A percentile compares a stretch with the other conserved stretches of the same genome.
Conservation (phyloP, 495 filamentous ascomycete species). For the Tuber indicum region DNA sequence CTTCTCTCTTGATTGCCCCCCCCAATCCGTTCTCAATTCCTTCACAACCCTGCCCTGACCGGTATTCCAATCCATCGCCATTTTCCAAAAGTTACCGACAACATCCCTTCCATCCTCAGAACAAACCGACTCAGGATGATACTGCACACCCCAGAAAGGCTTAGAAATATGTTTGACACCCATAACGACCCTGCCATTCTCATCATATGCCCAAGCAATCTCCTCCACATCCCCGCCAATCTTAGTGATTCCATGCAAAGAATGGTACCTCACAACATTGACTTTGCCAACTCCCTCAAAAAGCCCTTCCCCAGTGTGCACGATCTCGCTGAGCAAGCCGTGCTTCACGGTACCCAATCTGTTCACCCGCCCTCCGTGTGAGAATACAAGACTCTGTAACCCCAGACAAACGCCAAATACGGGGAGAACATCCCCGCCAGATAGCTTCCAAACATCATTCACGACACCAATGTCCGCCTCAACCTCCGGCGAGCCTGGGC, state of each 20-base stretch:
- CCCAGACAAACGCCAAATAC: slow-evolving; percentile 88
- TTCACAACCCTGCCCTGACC: slow-evolving; percentile 16
- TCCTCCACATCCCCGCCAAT: slow-evolving; percentile 49
- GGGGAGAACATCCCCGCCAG: slow-evolving; percentile 55
- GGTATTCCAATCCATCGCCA: slow-evolving; percentile 53
- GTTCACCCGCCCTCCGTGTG: slow-evolving; percentile 59
- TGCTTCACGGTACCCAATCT: slow-evolving; percentile 64
- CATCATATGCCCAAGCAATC: slow-evolving; percentile 58
- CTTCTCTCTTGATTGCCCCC: slow-evolving; percentile 25
- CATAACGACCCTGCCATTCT: slow-evolving; percentile 64
- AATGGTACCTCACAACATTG: slow-evolving; percentile 81
- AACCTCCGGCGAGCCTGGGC: slow-evolving; percentile 52
- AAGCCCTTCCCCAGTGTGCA: slow-evolving; percentile 49
- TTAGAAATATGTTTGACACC: slow-evolving; percentile 60
- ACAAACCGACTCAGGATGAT: slow-evolving; percentile 91
- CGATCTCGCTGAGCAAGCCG: slow-evolving; percentile 65
- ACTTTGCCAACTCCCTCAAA: slow-evolving; percentile 54
- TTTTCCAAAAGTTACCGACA: slow-evolving; percentile 68
- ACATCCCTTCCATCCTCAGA: slow-evolving; percentile 65
- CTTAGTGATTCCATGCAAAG: slow-evolving; percentile 61
- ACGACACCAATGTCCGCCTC: slow-evolving; percentile 79
- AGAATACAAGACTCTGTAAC: slow-evolving; percentile 72
- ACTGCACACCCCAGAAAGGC: slow-evolving; percentile 89
- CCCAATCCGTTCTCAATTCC: slow-evolving; percentile 14
- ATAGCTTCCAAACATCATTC: slow-evolving; percentile 64